A percentile compares a stretch with the other conserved stretches of the same genome.
These are phyloP conservation scores for Pythium apleroticum DNA, from an alignment of 352 stramenopile species.

Conservation along the genomic window DNA sequence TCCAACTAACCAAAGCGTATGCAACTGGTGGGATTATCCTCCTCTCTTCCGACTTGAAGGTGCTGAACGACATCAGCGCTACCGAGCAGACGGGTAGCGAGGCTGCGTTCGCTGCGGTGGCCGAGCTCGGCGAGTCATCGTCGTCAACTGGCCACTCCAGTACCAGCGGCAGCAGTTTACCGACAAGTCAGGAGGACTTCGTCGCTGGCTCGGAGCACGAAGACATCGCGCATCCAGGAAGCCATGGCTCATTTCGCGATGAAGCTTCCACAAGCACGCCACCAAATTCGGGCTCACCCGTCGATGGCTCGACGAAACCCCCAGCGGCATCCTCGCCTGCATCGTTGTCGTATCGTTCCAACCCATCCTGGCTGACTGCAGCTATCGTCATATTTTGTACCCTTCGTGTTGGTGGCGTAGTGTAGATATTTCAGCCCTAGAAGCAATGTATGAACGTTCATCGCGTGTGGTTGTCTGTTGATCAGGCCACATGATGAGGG, in stretches of 20 bases:
- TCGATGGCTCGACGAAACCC: neutral
- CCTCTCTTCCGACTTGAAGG: conserved; percentile 9
- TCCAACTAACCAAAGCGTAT: conserved; percentile 17
- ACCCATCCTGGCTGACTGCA: neutral
- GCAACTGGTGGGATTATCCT: conserved; percentile 13
- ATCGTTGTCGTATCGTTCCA: neutral
- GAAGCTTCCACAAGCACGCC: neutral
- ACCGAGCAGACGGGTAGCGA: conserved; percentile 16
- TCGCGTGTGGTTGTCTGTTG: too few species aligned
- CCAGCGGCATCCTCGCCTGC: neutral
- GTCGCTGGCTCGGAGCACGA: neutral
- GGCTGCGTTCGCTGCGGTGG: conserved; percentile 10
- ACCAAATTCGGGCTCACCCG: neutral
- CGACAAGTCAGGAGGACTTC: neutral
- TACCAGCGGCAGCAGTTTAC: neutral
- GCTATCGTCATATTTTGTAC: neutral
- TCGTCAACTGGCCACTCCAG: neutral
- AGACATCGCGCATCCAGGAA: neutral
- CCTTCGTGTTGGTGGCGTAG: neutral
- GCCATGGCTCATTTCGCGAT: neutral
- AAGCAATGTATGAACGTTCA: too few species aligned
- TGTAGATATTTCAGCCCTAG: too few species aligned
- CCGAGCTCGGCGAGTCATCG: conserved; percentile 3
- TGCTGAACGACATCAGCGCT: conserved; percentile 10
- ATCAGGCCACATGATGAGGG: too few species aligned